phyloP scores from a whole-genome alignment of 306 rosid species.

The Oemleria cerasiformis region DNA sequence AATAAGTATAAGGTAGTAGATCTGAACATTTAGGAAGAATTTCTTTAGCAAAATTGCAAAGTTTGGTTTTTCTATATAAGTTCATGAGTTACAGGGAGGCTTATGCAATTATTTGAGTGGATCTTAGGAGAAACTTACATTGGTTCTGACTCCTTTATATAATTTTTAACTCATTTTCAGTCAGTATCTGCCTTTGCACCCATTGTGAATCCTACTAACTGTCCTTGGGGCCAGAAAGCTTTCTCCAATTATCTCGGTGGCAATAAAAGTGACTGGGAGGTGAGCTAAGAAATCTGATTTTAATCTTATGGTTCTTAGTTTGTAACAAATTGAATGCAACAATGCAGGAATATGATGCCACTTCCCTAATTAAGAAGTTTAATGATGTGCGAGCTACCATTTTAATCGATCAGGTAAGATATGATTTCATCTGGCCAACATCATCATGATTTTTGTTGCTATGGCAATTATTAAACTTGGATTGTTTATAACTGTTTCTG shows the following conservation, averaged over 20 bases:
- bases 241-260: slow-evolving; percentile 81
- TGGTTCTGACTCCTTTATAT: neutral
- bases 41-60: neutral
- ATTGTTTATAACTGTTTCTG: neutral
- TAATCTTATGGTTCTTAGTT: slow-evolving; percentile 7
- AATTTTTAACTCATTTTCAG: slow-evolving; percentile 34
- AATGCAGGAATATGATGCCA: slow-evolving; percentile 93
- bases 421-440: slow-evolving; percentile 8
- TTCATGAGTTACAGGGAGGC: neutral
- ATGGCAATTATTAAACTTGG: neutral
- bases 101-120: neutral
- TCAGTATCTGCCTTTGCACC: slow-evolving; percentile 92
- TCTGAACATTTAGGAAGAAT: neutral
- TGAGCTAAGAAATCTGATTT: slow-evolving; percentile 26
- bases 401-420: slow-evolving; percentile 86
- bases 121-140: neutral
- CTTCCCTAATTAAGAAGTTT: slow-evolving; percentile 52
- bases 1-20: slow-evolving; percentile 78
- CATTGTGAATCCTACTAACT: slow-evolving; percentile 68
- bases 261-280: slow-evolving; percentile 88
- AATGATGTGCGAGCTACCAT: slow-evolving; percentile 55
- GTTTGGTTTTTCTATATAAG: neutral
- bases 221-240: slow-evolving; percentile 95
- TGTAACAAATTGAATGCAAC: slow-evolving; percentile 14
- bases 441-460: neutral